Percentiles rank a stretch among this genome's conserved stretches.
Conservation (phyloP, 2,329 filamentous ascomycete species). For the Cordyceps farinosa region DNA sequence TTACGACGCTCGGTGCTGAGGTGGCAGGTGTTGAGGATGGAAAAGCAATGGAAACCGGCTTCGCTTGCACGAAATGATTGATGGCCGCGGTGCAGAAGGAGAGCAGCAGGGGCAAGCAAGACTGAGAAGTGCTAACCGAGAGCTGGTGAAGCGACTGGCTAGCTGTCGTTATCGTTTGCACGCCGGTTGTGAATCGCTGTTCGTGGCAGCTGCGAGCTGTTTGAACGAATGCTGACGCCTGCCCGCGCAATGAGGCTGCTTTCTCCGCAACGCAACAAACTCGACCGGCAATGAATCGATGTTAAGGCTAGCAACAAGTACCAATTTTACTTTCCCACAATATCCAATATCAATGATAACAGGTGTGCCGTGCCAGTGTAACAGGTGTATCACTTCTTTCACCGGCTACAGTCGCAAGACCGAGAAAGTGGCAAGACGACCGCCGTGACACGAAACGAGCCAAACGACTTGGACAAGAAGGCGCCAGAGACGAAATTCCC, state of each 20-base stretch:
- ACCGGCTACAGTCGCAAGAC: neutral
- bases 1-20: conserved; percentile 11
- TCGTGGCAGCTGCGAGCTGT: conserved; percentile 16
- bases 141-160: neutral
- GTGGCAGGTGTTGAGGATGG: conserved; percentile 23
- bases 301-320: neutral
- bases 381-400: conserved; percentile 7
- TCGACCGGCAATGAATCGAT: neutral
- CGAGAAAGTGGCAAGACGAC: neutral
- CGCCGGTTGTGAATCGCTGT: conserved; percentile 8
- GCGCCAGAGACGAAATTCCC: neutral
- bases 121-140: neutral
- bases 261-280: neutral
- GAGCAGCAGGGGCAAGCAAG: neutral
- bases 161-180: conserved; percentile 12
- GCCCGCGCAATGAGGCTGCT: neutral
- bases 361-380: conserved; percentile 6
- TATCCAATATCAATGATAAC: neutral
- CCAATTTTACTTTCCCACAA: neutral
- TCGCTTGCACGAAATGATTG: conserved; percentile 4
- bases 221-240: neutral
- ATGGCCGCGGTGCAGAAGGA: conserved; percentile 1
- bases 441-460: neutral
- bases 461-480: neutral
- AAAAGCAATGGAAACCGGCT: conserved; percentile 16